Base-by-base conservation (phyloP, 208 protist genomes). In the Acanthamoeba culbertsoni region DNA sequence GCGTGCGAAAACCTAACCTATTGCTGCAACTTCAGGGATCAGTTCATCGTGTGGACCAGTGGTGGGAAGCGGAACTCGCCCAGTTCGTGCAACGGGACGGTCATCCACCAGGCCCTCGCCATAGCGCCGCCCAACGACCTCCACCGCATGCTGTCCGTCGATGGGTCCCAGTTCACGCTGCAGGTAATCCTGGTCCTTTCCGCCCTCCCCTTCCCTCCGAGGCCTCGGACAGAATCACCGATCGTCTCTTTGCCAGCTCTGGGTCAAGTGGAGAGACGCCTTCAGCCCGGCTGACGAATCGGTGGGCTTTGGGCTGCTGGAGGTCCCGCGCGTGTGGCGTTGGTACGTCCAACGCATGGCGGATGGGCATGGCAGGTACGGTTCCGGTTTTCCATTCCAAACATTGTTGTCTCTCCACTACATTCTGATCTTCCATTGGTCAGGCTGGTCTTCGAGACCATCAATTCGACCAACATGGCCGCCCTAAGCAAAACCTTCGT, bases 381-480 rank as follows among this genome's bases (percentile, higher is more conserved):
- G 1, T n/a, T 23, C 51, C 51, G 40, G 33, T 12, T 68, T 14
- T n/a, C 31, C 28, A 14, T n/a, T 8, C 18, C 26, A 68, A 68
- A 7, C 23, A n/a, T 68, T 68, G 14, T n/a, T 33, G 6, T 18
- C 18, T 23, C 31, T 77, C 33, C 26, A 18, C 42, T 26, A 42
- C 28, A 75, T 18, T 35, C 65, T 14, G 23, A 37, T 59, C 20
- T 28, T 20, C n/a, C 2, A 28, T 40, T n/a, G 37, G 5, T 20
- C 6, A 90, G 82, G 48, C n/a, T 90, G 26, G 82, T 90, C 23
- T 90, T 90, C 8, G 82, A 90, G 82, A 68, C 82, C 1, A 63
- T 90, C 45, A 65, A 65, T 33, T 90, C 82, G n/a, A 90, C 82
- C 82, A 90, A 90, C 51, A 43, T 63, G 3, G 35, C 82, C 8